Evolutionary conservation across 164 flowering plant species (phyloP).

Genomic region (Houttuynia cordata): DNA sequence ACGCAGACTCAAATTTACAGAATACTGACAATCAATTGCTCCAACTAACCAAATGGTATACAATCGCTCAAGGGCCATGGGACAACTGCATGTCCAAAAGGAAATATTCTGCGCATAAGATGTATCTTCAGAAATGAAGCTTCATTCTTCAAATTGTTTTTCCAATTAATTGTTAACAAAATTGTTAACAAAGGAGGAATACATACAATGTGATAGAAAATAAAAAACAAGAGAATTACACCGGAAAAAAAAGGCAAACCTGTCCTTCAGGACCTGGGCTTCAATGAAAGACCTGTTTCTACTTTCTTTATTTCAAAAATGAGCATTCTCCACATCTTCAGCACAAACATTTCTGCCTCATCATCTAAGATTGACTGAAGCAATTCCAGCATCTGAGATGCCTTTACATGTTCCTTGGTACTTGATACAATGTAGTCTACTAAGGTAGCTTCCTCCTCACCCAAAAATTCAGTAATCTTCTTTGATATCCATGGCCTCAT

Average conservation of each 20-base stretch:
- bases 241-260: background rate
- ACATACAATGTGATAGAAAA: too few relatives aligned
- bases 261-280: constrained; percentile 32
- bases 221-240: too few relatives aligned
- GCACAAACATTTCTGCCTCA: constrained; percentile 99
- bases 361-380: constrained; percentile 86
- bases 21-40: too few relatives aligned
- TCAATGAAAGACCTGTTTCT: constrained; percentile 72
- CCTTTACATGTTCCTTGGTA: constrained; percentile 80
- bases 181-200: too few relatives aligned
- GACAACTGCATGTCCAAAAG: too few relatives aligned
- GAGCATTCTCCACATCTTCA: constrained; percentile 99
- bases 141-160: too few relatives aligned
- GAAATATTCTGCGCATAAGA: too few relatives aligned
- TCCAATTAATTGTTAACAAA: too few relatives aligned
- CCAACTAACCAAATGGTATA: too few relatives aligned
- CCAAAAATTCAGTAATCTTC: constrained; percentile 89
- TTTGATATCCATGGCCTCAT: constrained; percentile 99
- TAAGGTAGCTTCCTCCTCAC: constrained; percentile 84
- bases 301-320: constrained; percentile 96
- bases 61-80: too few relatives aligned
- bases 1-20: too few relatives aligned
- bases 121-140: too few relatives aligned
- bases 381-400: constrained; percentile 74
- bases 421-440: constrained; percentile 88